Percentiles rank a stretch among this genome's conserved stretches.
Evolutionary conservation across 2,329 filamentous ascomycete genomes (phyloP).

Genomic region (Ophiocordyceps camponoti-floridani): DNA sequence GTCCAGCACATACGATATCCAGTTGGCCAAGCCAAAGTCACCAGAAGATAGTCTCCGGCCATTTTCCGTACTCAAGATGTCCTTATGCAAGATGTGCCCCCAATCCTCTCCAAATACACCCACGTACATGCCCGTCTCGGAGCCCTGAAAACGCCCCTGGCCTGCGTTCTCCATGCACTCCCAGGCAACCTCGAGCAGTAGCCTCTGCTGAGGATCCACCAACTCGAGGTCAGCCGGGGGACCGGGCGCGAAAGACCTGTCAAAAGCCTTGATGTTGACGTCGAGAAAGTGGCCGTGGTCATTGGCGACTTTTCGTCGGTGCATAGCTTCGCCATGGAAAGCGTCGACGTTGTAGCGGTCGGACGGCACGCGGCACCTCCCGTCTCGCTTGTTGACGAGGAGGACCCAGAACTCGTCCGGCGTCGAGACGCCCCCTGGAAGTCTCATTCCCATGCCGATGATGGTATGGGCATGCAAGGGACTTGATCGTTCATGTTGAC

Average conservation of each 20-base stretch:
- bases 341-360: neutral
- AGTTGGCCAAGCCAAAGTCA: slow-evolving; percentile 10
- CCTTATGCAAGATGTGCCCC: slow-evolving; percentile 1
- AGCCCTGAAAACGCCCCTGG: slow-evolving; percentile 1
- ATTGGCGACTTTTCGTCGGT: neutral
- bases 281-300: slow-evolving; percentile 10
- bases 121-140: slow-evolving; percentile 3
- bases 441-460: neutral
- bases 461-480: neutral
- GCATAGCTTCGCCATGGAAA: neutral
- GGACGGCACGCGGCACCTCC: neutral
- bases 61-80: slow-evolving; percentile 1
- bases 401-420: neutral
- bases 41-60: slow-evolving; percentile 9
- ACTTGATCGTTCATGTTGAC: neutral
- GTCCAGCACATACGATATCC: neutral
- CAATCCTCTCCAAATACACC: slow-evolving; percentile 5
- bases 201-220: slow-evolving; percentile 14
- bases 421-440: neutral
- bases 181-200: slow-evolving; percentile 11
- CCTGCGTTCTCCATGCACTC: slow-evolving; percentile 5
- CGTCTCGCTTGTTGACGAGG: neutral
- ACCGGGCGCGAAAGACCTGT: slow-evolving; percentile 9
- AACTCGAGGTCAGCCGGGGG: slow-evolving; percentile 9
- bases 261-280: slow-evolving; percentile 7